These are phyloP conservation scores for Globisporangium nunn DNA, from an alignment of 352 stramenopile genomes.

Conservation along the genomic window DNA sequence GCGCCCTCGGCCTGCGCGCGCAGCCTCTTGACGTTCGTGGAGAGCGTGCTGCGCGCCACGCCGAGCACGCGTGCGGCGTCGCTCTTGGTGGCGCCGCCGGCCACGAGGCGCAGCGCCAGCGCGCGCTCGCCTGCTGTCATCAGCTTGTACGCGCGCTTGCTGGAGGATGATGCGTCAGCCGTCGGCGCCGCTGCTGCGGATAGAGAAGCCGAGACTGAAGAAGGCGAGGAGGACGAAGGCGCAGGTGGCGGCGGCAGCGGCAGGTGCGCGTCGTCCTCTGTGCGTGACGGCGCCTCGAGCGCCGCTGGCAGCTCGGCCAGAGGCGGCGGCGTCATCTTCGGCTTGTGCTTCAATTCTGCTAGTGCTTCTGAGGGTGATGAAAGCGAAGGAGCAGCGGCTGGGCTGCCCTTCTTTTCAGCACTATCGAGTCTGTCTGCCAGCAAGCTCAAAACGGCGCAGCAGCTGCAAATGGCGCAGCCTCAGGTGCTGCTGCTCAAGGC, in stretches of 20 bases:
- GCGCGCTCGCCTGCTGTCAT: slow-evolving; percentile 4
- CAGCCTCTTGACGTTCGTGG: slow-evolving; percentile 5
- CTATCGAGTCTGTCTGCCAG: not conserved
- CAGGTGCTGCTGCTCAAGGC: slow-evolving; percentile 66
- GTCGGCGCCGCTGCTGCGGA: not conserved
- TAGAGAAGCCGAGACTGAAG: not conserved
- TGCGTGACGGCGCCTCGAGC: too few species aligned
- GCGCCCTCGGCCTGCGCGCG: not conserved
- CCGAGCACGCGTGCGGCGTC: slow-evolving; percentile 1
- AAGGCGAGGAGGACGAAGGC: not conserved
- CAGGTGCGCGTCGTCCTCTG: too few species aligned
- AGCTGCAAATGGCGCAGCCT: not conserved
- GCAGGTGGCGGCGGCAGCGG: not conserved
- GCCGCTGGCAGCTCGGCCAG: too few species aligned
- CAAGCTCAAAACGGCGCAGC: too few species aligned
- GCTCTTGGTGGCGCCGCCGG: not conserved
- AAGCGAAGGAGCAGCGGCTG: too few species aligned
- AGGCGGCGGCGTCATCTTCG: not conserved
- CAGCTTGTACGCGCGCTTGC: slow-evolving; percentile 2
- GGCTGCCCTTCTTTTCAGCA: not conserved
- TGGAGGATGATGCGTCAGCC: not conserved
- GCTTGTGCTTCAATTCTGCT: not conserved
- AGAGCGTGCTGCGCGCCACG: slow-evolving; percentile 3
- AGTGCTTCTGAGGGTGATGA: too few species aligned
- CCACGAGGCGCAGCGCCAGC: slow-evolving; percentile 4